These are phyloP conservation scores for Rhexocercosporidium sp. DNA, from an alignment of 2,329 filamentous ascomycete species.

Conservation along the genomic window DNA sequence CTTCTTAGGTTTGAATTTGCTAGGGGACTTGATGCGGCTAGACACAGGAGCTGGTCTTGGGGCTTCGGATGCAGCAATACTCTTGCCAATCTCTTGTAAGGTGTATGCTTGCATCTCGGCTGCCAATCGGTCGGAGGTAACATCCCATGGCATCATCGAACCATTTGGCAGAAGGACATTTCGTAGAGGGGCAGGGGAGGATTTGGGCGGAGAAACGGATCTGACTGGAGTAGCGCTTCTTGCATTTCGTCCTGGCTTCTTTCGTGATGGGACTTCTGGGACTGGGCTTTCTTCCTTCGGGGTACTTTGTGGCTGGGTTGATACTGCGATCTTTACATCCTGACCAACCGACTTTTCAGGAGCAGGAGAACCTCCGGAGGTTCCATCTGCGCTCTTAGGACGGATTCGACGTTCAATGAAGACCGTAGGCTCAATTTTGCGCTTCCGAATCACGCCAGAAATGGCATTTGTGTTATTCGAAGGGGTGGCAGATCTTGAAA, in stretches of 20 bases:
- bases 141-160: constrained; percentile 46
- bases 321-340: not conserved
- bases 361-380: not conserved
- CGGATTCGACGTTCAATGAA: constrained; percentile 60
- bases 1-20: constrained; percentile 61
- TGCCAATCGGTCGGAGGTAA: constrained; percentile 50
- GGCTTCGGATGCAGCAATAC: constrained; percentile 31
- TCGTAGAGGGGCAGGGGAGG: constrained; percentile 11
- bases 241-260: constrained; percentile 36
- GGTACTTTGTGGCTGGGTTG: not conserved
- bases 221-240: constrained; percentile 25
- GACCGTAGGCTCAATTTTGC: constrained; percentile 46
- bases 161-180: constrained; percentile 44
- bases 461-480: constrained; percentile 1
- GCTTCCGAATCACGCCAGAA: constrained; percentile 25
- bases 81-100: constrained; percentile 57
- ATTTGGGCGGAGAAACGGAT: constrained; percentile 22
- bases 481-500: constrained; percentile 52
- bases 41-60: constrained; percentile 21
- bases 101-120: constrained; percentile 64
- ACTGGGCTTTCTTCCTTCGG: not conserved
- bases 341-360: not conserved
- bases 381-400: constrained; percentile 25
- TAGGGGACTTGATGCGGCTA: constrained; percentile 24
- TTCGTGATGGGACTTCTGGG: constrained; percentile 23